A percentile compares a stretch with the other conserved stretches of the same genome.
Conservation (phyloP, 352 stramenopile genomes). For the Phytophthora constricta region DNA sequence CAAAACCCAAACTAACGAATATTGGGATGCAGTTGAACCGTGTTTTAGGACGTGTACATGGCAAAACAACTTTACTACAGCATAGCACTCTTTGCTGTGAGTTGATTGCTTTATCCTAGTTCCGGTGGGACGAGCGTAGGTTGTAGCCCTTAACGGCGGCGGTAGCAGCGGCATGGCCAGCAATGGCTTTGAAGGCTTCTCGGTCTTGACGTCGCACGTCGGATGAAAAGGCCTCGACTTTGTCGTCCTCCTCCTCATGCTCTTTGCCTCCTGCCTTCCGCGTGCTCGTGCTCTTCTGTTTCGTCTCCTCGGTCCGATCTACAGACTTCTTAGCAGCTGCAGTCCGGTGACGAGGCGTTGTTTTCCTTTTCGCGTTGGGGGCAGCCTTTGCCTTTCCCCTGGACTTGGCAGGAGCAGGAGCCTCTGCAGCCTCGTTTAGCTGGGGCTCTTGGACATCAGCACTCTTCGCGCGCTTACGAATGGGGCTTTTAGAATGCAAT, state of each 20-base stretch:
- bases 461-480: constrained; percentile 42
- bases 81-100: too few species aligned
- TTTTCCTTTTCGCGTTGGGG: constrained; percentile 31
- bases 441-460: constrained; percentile 4
- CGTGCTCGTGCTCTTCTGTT: constrained; percentile 21
- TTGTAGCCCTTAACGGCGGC: constrained; percentile 61
- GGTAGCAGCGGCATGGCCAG: constrained; percentile 63
- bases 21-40: too few species aligned
- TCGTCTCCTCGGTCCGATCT: constrained; percentile 1
- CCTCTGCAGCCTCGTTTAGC: neutral
- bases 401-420: constrained; percentile 1
- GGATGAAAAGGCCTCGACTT: constrained; percentile 19
- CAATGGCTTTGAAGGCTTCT: constrained; percentile 63
- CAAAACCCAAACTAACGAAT: too few species aligned
- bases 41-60: too few species aligned
- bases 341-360: constrained; percentile 16
- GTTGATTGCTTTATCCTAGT: constrained; percentile 19
- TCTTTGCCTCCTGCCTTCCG: constrained; percentile 14
- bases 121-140: constrained; percentile 39
- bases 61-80: too few species aligned
- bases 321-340: constrained; percentile 15
- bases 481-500: constrained; percentile 23
- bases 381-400: constrained; percentile 25
- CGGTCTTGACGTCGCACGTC: constrained; percentile 53
- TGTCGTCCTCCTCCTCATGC: constrained; percentile 15